Conservation (phyloP, 345 rosid genomes). For the Hibiscus tridactylites region DNA sequence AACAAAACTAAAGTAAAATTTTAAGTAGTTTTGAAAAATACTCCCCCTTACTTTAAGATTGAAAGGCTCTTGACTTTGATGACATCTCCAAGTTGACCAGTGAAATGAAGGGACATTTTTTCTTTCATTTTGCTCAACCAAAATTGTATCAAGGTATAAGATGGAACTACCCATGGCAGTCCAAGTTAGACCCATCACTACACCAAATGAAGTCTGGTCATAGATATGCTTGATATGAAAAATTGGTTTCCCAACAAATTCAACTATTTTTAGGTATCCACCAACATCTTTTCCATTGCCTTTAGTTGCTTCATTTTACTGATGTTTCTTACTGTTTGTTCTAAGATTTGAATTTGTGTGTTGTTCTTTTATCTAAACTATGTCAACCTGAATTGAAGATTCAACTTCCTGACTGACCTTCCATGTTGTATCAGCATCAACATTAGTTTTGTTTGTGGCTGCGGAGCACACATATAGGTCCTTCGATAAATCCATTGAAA, state of each 20-base stretch:
- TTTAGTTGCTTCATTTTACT: conserved; percentile 25
- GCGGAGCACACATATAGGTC: conserved; percentile 24
- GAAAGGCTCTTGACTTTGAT: too few relatives aligned
- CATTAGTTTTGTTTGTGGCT: not conserved
- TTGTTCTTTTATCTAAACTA: too few relatives aligned
- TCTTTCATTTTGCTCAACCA: conserved; percentile 75
- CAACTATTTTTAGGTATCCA: conserved; percentile 57
- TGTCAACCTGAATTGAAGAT: conserved; percentile 28
- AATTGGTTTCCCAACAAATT: conserved; percentile 91
- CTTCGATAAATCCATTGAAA: conserved; percentile 88
- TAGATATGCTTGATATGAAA: conserved; percentile 91
- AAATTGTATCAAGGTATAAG: conserved; percentile 80
- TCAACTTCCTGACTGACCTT: not conserved
- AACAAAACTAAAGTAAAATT: too few relatives aligned
- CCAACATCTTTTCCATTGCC: conserved; percentile 47
- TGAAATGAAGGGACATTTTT: conserved; percentile 56
- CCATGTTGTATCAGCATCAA: not conserved
- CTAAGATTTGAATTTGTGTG: too few relatives aligned
- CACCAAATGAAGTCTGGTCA: conserved; percentile 78
- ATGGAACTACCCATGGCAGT: conserved; percentile 97
- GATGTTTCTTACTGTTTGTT: conserved; percentile 24
- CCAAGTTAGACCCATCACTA: conserved; percentile 99
- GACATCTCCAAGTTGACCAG: conserved; percentile 95
- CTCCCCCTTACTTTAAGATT: too few relatives aligned
- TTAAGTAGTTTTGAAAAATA: too few relatives aligned